Evolutionary conservation across 768 basidiomycete species (phyloP), one percentile per base, ranked within the genome.

Genomic region (Tylopilus intermedius): DNA sequence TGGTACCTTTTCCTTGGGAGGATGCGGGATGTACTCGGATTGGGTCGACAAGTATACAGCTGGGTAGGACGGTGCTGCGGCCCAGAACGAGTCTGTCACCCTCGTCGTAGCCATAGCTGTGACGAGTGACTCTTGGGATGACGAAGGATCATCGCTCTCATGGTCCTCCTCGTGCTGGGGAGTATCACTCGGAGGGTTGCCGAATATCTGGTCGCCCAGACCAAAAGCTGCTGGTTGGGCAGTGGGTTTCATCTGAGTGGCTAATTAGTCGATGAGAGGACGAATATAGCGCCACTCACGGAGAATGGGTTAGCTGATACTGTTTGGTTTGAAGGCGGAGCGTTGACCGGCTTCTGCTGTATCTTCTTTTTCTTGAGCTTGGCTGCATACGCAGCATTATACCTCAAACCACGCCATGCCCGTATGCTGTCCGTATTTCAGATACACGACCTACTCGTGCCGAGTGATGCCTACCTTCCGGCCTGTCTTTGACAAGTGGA

Each of bases 341-440:
- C 47, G 1, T 65, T 59, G 51, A 72, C 65, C 37, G 67, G 62
- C 58, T 76, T 75, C 3, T 74, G 67, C 35, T 65, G 53, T 47
- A 71, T 72, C 5, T 74, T 69, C 62, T 83, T 84, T 56, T 74
- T 74, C 62, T 82, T 77, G 1, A 93, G 75, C 62, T 89, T 87
- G 29, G 74, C 75, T 10, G 91, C 93, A 64, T 90, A 94, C 49
- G 74, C 75, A 49, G 79, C 76, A 63, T 94, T 92, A 59, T 76
- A 81, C 27, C 84, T 77, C 45, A 92, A 63, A 8, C 83, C 85
- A 53, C 92, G 77, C 83, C 86, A 94, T 29, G 88, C 91, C 21
- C 92, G 82, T 47, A 93, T 73, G 61, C 90, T 94, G 54, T 37
- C 29, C 33, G 38, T 39, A 7, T 41, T 55, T 58, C 8, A 59